Percentiles rank a stretch among this genome's conserved stretches.
Conservation (phyloP, 169 alveolate species). For the Eimeria sp. region DNA sequence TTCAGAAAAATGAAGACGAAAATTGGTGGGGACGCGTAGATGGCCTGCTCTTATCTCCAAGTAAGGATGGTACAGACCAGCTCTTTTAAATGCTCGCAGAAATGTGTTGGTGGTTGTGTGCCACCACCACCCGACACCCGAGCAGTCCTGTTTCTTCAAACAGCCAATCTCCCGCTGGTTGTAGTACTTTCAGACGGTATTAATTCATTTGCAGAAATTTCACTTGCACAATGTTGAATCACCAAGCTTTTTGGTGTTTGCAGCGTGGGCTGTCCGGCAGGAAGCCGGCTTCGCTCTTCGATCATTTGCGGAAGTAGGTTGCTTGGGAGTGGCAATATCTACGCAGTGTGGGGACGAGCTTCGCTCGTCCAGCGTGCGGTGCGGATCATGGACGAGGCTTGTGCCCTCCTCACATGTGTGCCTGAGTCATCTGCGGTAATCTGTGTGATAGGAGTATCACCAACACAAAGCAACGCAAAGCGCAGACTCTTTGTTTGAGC, state of each 20-base stretch:
- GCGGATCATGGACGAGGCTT: neutral
- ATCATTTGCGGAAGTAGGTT: conserved; percentile 37
- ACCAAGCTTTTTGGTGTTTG: neutral
- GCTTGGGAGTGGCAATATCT: neutral
- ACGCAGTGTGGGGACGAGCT: neutral
- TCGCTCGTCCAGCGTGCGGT: neutral
- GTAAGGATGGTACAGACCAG: conserved; percentile 2
- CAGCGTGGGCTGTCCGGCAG: conserved; percentile 76
- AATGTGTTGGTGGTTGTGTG: neutral
- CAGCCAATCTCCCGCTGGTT: neutral
- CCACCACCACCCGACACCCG: neutral
- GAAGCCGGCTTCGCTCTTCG: conserved; percentile 68
- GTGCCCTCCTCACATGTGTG: neutral
- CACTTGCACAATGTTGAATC: neutral
- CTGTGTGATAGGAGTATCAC: neutral
- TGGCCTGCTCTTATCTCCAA: conserved; percentile 34
- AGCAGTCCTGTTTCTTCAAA: neutral
- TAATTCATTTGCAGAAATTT: neutral
- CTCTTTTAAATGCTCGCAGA: neutral
- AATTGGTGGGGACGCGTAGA: conserved; percentile 25
- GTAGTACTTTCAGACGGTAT: neutral
- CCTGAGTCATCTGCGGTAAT: neutral
- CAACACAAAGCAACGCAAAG: neutral
- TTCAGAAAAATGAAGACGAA: conserved; percentile 22
- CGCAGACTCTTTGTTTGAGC: neutral